Base-by-base conservation (phyloP, 805 yeast genomes). In the Saturnispora galanensis region DNA sequence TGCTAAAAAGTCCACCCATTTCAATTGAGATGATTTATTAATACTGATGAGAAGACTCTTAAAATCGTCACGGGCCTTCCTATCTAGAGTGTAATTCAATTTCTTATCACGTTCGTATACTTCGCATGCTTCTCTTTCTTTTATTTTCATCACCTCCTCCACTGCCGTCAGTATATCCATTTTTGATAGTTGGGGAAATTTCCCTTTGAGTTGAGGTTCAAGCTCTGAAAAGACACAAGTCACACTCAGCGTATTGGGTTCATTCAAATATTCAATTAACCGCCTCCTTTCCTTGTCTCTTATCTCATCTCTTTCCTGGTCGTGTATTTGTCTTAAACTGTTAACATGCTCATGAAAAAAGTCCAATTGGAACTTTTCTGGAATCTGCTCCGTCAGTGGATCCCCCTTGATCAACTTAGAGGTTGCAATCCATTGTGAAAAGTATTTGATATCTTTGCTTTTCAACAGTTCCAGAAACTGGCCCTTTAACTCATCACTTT, bases 31-130 rank as follows among this genome's bases (percentile, higher is more conserved):
- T 12, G 58, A 63, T 21, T 68, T 60, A 7, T 59, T 59, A 3
- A 50, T 15, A 5, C 56, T 50, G 2, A 51, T 47, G 12, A 88
- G 56, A 15, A 80, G 54, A 6, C 55, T 51, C 45, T 71, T 74
- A 61, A 76, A 88, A 1, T 62, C 69, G 47, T 73, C 78, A 35
- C 97, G 65, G 1, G 84, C 81, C n/a, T 64, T 69, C 43, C 93
- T 64, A 56, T 86, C 95, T 0, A 60, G 47, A 36, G 79, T 68
- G 49, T 71, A 71, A 51, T 77, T 80, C 35, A 49, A 47, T 40
- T 63, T 60, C 41, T 70, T 64, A 9, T 61, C 51, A n/a, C 38
- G 54, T 45, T 51, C 59, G 45, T 50, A 52, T 15, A 31, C 47
- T 30, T 47, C 54, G 52, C 56, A 72, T 36, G 51, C 65, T 13